Evolutionary conservation across 805 yeast species (phyloP), one percentile per base, ranked within the genome.

Genomic region (Ogataea ganodermae): DNA sequence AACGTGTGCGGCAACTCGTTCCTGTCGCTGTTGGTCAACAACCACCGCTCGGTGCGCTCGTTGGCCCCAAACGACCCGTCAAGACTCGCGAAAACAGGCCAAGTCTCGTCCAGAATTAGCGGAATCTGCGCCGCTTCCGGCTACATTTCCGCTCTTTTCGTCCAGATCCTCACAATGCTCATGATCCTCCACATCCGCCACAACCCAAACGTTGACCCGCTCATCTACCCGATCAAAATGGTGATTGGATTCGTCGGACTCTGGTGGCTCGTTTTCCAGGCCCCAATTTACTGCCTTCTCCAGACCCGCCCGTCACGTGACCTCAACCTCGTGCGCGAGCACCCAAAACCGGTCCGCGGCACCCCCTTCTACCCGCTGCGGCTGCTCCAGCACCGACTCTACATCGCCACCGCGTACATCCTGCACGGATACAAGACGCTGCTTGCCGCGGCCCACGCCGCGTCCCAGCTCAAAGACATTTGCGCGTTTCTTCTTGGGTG

Each of bases 1-100:
- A 83, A 83, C 46, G 92, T 86, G 9, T 84, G 90, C 54, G 91
- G 90, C 6, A 87, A 86, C 62, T 83, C 94, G 1, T 79, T 80
- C 53, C 62, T 86, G 35, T 90, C 94, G 0, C 71, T 78, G 1
- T 64, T 86, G 30, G 85, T 81, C 2, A 65, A 73, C 13, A 75
- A 76, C 48, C 69, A 70, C 42, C 46, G 51, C 23, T 26, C 36
- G 8, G 51, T 52, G 8, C 43, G 49, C 9, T 14, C 24, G 1
- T 20, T 52, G 4, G 7, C n/a, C 7, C 9, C 33, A 13, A 21
- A 41, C 12, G 53, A 43, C 14, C 39, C 52, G 0, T 35, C 39
- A 48, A 45, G 44, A 35, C 42, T 52, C 23, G 42, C 44, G 10
- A 53, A 31, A 20, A 52, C 55, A 22, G 77, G 80, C 7, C 66